Percentiles rank a stretch among this genome's conserved stretches.
Evolutionary conservation across 2,329 filamentous ascomycete species (phyloP).

Genomic region (Aspergillus persii): DNA sequence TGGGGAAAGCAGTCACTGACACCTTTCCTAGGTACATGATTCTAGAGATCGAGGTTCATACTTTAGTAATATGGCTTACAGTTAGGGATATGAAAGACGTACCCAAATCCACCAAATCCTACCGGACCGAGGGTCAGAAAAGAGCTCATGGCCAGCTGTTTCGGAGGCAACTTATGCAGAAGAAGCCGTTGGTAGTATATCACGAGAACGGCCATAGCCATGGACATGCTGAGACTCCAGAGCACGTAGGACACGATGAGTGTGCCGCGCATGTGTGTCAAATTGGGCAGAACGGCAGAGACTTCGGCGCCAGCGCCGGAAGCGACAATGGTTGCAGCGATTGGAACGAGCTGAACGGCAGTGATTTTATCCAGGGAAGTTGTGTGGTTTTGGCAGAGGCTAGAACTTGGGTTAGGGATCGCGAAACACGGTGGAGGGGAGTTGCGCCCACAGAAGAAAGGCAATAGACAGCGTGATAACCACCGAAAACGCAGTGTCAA

Average conservation of each 20-base stretch:
- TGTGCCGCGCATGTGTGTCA: constrained; percentile 57
- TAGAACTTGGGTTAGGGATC: background rate
- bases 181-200: constrained; percentile 67
- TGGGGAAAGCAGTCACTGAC: constrained; percentile 30
- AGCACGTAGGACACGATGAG: constrained; percentile 64
- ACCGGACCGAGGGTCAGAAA: constrained; percentile 66
- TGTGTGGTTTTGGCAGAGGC: background rate
- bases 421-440: background rate
- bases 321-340: constrained; percentile 64
- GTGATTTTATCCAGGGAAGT: background rate
- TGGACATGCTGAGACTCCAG: constrained; percentile 61
- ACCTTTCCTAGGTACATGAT: constrained; percentile 51
- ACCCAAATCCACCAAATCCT: constrained; percentile 61
- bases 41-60: background rate
- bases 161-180: constrained; percentile 62
- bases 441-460: constrained; percentile 52
- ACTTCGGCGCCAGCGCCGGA: constrained; percentile 61
- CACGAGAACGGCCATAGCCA: constrained; percentile 62
- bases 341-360: constrained; percentile 62
- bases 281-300: constrained; percentile 54
- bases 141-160: constrained; percentile 64
- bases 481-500: constrained; percentile 52
- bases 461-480: constrained; percentile 51
- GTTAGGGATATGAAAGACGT: constrained; percentile 6
- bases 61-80: background rate